Evolutionary conservation across 2,329 filamentous ascomycete genomes (phyloP), one percentile per base, ranked within the genome.

Genomic region (Diaporthe batatas): DNA sequence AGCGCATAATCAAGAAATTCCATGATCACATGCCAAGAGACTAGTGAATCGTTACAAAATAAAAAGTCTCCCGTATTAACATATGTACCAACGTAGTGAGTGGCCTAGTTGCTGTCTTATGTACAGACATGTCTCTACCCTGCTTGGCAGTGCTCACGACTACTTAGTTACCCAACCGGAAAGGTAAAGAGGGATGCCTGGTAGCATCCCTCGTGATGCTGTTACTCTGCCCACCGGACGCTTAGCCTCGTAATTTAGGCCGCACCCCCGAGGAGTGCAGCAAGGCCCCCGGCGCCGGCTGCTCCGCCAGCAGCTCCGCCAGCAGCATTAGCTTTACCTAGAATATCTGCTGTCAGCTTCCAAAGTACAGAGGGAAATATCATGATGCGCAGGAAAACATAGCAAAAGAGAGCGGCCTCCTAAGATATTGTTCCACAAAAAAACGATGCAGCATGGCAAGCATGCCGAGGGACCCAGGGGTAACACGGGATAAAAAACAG

Each of bases 51-150:
- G 34, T 29, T 21, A 18, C 29, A 11, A 21, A 29, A n/a, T n/a
- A 67, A 53, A 16, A 14, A 18, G 18, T 67, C 21, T 53, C 18
- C 21, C 29, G 59, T 51, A 67, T 67, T 53, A 67, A 67, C 62
- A 18, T 23, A 34, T 65, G 29, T 67, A 67, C 51, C 47, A 67
- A 53, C 62, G 51, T 36, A 53, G 62, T 53, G 47, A 53, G 44
- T 53, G 32, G 29, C 44, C 53, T 39, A 16, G 39, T 25, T 47
- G 2, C n/a, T 25, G 62, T 65, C 29, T 51, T 53, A 53, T 53
- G 44, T 65, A 51, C 59, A 65, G 44, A 51, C 59, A 36, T 49
- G 36, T 54, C 68, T 49, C 34, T 25, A 29, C 42, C 68, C 42
- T 65, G 32, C 62, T 51, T 65, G 42, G 32, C 44, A 1, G 39